Conservation (phyloP, 305 asterid genomes). For the Solanum hybrid region DNA sequence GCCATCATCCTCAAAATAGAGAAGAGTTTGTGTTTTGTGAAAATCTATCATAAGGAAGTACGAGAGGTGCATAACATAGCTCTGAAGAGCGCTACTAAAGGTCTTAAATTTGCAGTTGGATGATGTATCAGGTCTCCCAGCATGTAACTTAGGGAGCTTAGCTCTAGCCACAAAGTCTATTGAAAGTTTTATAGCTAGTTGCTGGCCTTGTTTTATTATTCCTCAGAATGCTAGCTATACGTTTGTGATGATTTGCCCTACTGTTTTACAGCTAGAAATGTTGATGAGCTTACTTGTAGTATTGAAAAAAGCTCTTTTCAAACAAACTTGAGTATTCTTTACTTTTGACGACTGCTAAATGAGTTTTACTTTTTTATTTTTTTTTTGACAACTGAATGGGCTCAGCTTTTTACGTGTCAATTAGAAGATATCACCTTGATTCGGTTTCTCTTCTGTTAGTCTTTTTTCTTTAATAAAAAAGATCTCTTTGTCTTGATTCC, state of each 20-base stretch:
- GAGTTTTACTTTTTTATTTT: background rate
- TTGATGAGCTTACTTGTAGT: background rate
- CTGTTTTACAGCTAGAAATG: background rate
- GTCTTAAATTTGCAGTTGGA: background rate
- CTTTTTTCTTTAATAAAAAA: background rate
- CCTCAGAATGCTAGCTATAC: background rate
- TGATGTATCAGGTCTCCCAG: background rate
- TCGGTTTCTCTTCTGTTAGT: background rate
- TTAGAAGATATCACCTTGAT: background rate
- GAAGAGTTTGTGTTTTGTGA: background rate
- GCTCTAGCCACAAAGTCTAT: slow-evolving; percentile 1
- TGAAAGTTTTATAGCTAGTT: background rate
- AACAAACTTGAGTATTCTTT: background rate
- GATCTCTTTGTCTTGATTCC: background rate
- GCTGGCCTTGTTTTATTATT: background rate
- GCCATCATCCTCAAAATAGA: background rate
- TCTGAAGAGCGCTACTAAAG: too few species aligned
- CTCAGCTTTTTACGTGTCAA: background rate
- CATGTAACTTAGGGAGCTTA: background rate
- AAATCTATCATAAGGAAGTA: background rate
- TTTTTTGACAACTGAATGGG: background rate
- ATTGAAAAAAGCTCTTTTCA: background rate
- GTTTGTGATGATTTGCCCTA: background rate
- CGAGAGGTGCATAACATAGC: background rate
- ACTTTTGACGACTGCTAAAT: background rate